Conservation (phyloP, 768 basidiomycete species). For the Boletus sensibilis region DNA sequence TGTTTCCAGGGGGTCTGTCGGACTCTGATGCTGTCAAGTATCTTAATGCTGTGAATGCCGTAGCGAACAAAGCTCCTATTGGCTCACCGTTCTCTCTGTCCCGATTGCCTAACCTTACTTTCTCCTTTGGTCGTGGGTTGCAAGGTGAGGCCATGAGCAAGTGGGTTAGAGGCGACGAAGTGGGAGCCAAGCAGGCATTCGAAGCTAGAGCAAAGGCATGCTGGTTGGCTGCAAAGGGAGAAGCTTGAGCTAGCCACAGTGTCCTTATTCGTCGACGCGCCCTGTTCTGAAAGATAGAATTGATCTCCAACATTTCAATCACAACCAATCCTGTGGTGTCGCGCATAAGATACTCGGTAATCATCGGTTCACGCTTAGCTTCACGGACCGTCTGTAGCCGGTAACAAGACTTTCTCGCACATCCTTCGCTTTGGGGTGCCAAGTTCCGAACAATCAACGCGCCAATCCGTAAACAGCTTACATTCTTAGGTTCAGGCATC, state of each 20-base stretch:
- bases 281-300: neutral
- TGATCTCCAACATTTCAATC: neutral
- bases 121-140: conserved; percentile 50
- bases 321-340: neutral
- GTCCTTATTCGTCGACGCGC: neutral
- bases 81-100: conserved; percentile 33
- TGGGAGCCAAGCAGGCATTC: conserved; percentile 39
- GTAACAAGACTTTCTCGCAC: neutral
- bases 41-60: conserved; percentile 41
- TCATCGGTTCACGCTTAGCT: neutral
- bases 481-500: neutral
- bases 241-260: conserved; percentile 9
- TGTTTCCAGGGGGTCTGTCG: conserved; percentile 41
- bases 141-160: conserved; percentile 49
- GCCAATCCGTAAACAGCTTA: neutral
- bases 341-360: neutral
- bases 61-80: conserved; percentile 35
- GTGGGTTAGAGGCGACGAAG: conserved; percentile 47
- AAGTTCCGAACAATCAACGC: neutral
- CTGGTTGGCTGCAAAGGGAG: conserved; percentile 42
- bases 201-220: conserved; percentile 44
- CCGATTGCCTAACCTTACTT: conserved; percentile 44
- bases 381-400: neutral
- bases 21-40: conserved; percentile 41
- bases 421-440: neutral